Evolutionary conservation across 164 flowering plant species (phyloP).

Genomic region (Annona squamosa): DNA sequence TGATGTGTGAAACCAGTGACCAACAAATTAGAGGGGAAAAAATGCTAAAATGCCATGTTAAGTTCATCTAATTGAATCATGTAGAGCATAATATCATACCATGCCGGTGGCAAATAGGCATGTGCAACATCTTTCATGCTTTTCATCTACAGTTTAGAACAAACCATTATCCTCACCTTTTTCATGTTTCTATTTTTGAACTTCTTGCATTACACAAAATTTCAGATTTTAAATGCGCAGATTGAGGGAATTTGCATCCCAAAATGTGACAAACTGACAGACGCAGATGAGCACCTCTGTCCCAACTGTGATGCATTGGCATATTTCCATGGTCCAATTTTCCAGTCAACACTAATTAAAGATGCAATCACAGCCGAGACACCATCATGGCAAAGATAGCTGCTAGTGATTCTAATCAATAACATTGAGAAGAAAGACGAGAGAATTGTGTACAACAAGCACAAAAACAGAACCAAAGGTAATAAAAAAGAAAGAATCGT

Average conservation of each 20-base stretch:
- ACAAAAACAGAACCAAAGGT: background rate
- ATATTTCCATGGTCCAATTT: background rate
- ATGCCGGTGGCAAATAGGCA: too few species aligned
- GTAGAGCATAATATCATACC: too few species aligned
- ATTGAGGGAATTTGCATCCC: background rate
- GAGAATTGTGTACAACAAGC: background rate
- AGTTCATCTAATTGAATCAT: too few species aligned
- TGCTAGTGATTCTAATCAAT: background rate
- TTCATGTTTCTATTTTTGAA: too few species aligned
- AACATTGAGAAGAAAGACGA: background rate
- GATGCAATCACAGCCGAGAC: background rate
- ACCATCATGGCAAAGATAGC: background rate
- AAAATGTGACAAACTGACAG: background rate
- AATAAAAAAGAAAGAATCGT: constrained; percentile 3
- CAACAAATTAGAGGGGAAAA: too few species aligned
- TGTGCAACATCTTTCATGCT: too few species aligned
- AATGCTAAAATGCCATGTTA: too few species aligned
- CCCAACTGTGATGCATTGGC: background rate
- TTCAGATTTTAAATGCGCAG: too few species aligned
- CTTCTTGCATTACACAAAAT: too few species aligned
- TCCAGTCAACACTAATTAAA: background rate
- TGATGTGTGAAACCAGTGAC: too few species aligned
- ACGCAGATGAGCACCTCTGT: background rate
- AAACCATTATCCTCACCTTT: too few species aligned
- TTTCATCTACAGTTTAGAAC: too few species aligned